Conservation (phyloP, 805 yeast genomes). For the Yamadazyma paraphyllophila region DNA sequence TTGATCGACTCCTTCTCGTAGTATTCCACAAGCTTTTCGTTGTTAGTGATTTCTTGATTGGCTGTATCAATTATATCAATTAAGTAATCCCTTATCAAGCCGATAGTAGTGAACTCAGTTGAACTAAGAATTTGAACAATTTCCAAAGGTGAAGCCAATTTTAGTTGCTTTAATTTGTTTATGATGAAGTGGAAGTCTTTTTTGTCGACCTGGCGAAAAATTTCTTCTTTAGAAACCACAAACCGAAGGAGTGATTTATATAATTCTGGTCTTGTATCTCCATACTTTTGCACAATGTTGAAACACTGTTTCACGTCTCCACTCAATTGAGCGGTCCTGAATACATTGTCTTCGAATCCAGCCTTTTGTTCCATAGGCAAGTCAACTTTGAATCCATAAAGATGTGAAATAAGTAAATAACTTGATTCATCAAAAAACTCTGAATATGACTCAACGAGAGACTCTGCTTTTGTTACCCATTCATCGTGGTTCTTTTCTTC, state of each 20-base stretch:
- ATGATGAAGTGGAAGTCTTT: constrained; percentile 49
- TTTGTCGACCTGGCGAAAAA: constrained; percentile 53
- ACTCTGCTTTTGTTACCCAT: constrained; percentile 69
- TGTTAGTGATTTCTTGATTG: constrained; percentile 64
- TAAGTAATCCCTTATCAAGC: constrained; percentile 67
- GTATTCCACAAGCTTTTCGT: constrained; percentile 60
- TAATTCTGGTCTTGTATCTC: constrained; percentile 60
- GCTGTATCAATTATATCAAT: constrained; percentile 59
- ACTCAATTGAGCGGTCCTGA: constrained; percentile 61
- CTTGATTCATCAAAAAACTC: constrained; percentile 54
- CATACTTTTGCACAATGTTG: constrained; percentile 56
- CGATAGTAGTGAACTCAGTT: constrained; percentile 58
- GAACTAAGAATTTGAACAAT: constrained; percentile 65
- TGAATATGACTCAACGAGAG: constrained; percentile 47
- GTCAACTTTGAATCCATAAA: constrained; percentile 56
- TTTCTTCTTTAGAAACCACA: constrained; percentile 53
- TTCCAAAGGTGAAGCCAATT: constrained; percentile 70
- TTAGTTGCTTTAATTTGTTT: constrained; percentile 47
- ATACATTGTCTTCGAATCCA: constrained; percentile 58
- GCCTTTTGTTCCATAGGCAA: constrained; percentile 35
- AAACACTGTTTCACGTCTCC: constrained; percentile 59
- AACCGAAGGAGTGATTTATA: constrained; percentile 64
- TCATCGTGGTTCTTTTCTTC: constrained; percentile 23
- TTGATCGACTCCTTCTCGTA: constrained; percentile 64
- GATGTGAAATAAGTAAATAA: constrained; percentile 54